Percentiles rank a stretch among this genome's conserved stretches.
Conservation (phyloP, 108 stramenopile genomes). For the Chaetoceros tenuissimus region DNA sequence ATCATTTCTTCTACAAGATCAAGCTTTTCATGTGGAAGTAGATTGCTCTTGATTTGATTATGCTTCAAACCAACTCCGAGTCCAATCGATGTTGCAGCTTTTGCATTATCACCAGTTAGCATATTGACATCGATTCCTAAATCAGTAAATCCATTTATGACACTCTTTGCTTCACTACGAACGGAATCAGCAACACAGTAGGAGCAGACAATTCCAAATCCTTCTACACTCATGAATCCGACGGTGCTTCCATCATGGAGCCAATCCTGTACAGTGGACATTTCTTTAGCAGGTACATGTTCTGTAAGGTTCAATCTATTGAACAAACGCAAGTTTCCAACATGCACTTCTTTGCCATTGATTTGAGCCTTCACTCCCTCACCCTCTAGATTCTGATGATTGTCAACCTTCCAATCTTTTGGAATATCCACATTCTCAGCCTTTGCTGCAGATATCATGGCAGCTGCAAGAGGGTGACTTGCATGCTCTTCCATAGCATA, state of each 20-base stretch:
- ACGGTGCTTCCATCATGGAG: slow-evolving; percentile 38
- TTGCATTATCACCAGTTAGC: slow-evolving; percentile 88
- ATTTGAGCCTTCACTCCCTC: slow-evolving; percentile 58
- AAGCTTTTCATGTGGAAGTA: slow-evolving; percentile 70
- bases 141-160: slow-evolving; percentile 46
- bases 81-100: slow-evolving; percentile 80
- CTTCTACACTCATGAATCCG: slow-evolving; percentile 65
- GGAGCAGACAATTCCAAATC: slow-evolving; percentile 58
- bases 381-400: slow-evolving; percentile 51
- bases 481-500: slow-evolving; percentile 62
- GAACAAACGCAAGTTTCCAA: slow-evolving; percentile 67
- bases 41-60: slow-evolving; percentile 36
- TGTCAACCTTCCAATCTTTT: slow-evolving; percentile 15
- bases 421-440: slow-evolving; percentile 43
- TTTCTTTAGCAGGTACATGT: slow-evolving; percentile 12
- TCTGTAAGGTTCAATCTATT: slow-evolving; percentile 40
- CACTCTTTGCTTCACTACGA: slow-evolving; percentile 40
- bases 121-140: slow-evolving; percentile 76
- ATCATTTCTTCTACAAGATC: slow-evolving; percentile 21
- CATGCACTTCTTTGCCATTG: slow-evolving; percentile 40
- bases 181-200: slow-evolving; percentile 68
- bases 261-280: slow-evolving; percentile 38
- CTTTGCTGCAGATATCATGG: slow-evolving; percentile 50
- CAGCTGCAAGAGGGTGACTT: slow-evolving; percentile 62
- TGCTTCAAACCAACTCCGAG: slow-evolving; percentile 41